Conservation (phyloP, 1,139 yeast genomes). For the Pichia norvegensis region DNA sequence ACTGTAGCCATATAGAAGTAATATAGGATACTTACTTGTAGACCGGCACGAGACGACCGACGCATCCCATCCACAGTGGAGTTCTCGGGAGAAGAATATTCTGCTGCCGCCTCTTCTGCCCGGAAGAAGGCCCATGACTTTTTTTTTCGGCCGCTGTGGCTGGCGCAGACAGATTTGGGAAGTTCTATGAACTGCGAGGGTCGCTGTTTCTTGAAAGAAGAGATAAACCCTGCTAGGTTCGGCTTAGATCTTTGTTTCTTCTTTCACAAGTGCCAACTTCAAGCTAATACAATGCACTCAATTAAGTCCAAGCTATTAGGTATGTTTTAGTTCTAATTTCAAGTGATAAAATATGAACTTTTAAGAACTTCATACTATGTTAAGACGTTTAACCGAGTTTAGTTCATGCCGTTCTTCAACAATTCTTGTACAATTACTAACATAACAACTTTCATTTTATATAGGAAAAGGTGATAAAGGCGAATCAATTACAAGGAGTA, state of each 20-base stretch:
- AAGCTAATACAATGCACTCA: conserved; percentile 22
- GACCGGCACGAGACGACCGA: too few relatives aligned
- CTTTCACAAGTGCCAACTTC: background rate
- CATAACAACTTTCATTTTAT: background rate
- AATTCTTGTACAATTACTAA: conserved; percentile 1
- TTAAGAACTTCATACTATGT: background rate
- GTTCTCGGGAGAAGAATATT: too few relatives aligned
- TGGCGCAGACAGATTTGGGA: too few relatives aligned
- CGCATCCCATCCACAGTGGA: too few relatives aligned
- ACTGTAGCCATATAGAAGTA: background rate
- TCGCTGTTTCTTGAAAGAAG: background rate
- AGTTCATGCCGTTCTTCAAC: background rate
- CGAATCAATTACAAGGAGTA: background rate
- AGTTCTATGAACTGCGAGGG: background rate
- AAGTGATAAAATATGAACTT: too few relatives aligned
- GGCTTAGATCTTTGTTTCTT: background rate
- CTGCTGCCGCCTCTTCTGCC: too few relatives aligned
- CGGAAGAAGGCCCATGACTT: too few relatives aligned
- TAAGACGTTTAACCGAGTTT: background rate
- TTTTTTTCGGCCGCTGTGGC: too few relatives aligned
- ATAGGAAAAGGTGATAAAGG: conserved; percentile 19
- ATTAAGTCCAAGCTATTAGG: conserved; percentile 24
- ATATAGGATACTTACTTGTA: too few relatives aligned
- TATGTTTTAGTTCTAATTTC: conserved; percentile 15
- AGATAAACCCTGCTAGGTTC: background rate